Base-by-base conservation (phyloP, 148 eudicot genomes). In the Rhododendron griersonianum region DNA sequence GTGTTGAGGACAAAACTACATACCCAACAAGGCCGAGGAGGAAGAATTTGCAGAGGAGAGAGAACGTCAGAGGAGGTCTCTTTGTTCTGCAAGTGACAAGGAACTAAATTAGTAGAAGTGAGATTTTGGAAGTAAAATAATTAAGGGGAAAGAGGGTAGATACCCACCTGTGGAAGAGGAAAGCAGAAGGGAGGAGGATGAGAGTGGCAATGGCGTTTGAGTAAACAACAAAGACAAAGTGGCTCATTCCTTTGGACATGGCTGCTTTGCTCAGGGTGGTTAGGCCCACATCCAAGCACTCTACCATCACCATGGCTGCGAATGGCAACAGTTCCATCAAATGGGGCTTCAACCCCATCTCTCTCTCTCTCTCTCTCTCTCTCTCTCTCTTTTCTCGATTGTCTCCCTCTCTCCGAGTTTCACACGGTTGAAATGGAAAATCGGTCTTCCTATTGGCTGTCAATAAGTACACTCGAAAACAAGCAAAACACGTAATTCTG, bases 191-290 rank as follows among this genome's bases (percentile, higher is more conserved):
- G 87, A 84, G 75, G 83, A 90, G 89, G 80, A 92, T 79, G 84
- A 90, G 84, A 84, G 90, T 21, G 83, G 94, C 92, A 1, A 92
- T 41, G 55, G 90, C 91, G 28, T 92, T 90, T 13, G 92, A 90
- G 87, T 92, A 92, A 19, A 87, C 85, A 9, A 89, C 92, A 71
- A 92, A 89, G 65, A 89, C 84, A 73, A 84, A 89, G 84, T 85
- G 89, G 88, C 90, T 92, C 86, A 90, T 89, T n/a, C 91, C 92
- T 45, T 67, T 67, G 78, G 91, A 89, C 88, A 91, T 91, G 84
- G 92, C 94, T 79, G 89, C 88, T 91, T 92, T 92, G 91, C 91
- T 88, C 30, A 91, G 81, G 13, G 90, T 90, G 30, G 89, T 90
- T 50, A 90, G 76, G 16, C 92, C 92, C 8, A 89, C 92, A 63